Base-by-base conservation (phyloP, 371 early-diverging fungal genomes). In the Mucor sp. region DNA sequence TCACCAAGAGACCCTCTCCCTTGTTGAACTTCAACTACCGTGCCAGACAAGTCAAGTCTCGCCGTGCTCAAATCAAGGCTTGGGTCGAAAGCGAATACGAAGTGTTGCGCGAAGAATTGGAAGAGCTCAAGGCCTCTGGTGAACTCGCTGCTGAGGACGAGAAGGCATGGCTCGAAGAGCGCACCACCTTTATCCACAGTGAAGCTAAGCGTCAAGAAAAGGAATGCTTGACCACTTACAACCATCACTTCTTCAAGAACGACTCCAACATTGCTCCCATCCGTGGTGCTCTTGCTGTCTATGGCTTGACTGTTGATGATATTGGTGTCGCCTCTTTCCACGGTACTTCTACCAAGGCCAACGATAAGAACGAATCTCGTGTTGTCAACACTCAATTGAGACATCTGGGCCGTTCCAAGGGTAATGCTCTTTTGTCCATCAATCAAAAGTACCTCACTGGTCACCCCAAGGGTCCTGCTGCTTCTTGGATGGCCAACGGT, bases 401-500 rank as follows among this genome's bases (percentile, higher is more conserved):
- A 60, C 95, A 95, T 73, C 86, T 97, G 21, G 98, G 98, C 43
- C 93, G 98, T 70, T 87, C 91, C 63, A 89, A 86, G 72, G 98
- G 97, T 64, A 94, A 95, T 70, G 87, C 88, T 41, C 75, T 91
- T 53, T 91, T 95, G 28, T 85, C 90, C 47, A 87, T 95, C 69
- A 94, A 93, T 90, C 97, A 97, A 68, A 97, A 97, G 80, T 93
- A 96, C 80, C 87, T 97, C 64, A 97, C 97, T 60, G 97, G 96
- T 65, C 97, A 97, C 73, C 95, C 98, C 44, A 97, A 97, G 92
- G 97, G 95, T 65, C 93, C 97, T 56, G 97, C 97, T 53, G 97
- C 97, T 55, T 93, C 95, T n/a, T 97, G 95, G 95, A 97, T 97
- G 97, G 89, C 96, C 71, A 97, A 97, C 84, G 97, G 97, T 68